A percentile compares a stretch with the other conserved stretches of the same genome.
Conservation (phyloP, 2,329 filamentous ascomycete genomes). For the Fusarium austroafricanum region DNA sequence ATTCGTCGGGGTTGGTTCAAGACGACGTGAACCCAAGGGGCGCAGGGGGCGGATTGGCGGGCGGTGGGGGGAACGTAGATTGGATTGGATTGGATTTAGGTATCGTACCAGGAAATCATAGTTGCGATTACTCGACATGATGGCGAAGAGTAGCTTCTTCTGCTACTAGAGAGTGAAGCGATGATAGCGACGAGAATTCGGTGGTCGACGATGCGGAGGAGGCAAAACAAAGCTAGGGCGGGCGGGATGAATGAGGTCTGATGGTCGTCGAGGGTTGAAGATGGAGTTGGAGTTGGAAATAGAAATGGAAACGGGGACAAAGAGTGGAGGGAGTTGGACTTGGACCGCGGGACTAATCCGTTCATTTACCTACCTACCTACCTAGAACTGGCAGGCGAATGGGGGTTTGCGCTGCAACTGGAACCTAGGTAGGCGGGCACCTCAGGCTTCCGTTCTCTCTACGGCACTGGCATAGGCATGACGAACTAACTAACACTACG, state of each 20-base stretch:
- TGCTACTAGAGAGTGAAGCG: conserved; percentile 19
- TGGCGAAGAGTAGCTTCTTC: conserved; percentile 47
- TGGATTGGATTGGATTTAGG: conserved; percentile 35
- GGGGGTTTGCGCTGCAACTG: neutral
- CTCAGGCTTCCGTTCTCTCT: too few species aligned
- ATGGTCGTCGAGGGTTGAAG: conserved; percentile 38
- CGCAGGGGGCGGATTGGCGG: conserved; percentile 34
- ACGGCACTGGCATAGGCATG: conserved; percentile 15
- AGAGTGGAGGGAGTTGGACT: conserved; percentile 9
- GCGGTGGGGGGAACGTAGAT: conserved; percentile 36
- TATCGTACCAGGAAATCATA: conserved; percentile 94
- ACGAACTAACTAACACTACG: conserved; percentile 7
- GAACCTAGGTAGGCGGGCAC: neutral
- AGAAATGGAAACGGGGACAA: conserved; percentile 20
- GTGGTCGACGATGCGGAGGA: conserved; percentile 21
- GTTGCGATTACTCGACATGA: conserved; percentile 97
- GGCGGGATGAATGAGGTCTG: conserved; percentile 13
- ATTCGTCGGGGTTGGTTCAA: conserved; percentile 18
- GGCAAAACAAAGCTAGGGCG: conserved; percentile 6
- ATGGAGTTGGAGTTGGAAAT: conserved; percentile 24
- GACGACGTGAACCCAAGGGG: conserved; percentile 18
- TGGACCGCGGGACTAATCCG: conserved; percentile 19
- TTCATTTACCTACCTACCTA: too few species aligned
- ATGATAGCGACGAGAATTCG: conserved; percentile 25
- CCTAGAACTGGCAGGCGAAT: conserved; percentile 22